Evolutionary conservation across 192 early-diverging fungal genomes (phyloP).

Genomic region (Glomus cerebriforme): DNA sequence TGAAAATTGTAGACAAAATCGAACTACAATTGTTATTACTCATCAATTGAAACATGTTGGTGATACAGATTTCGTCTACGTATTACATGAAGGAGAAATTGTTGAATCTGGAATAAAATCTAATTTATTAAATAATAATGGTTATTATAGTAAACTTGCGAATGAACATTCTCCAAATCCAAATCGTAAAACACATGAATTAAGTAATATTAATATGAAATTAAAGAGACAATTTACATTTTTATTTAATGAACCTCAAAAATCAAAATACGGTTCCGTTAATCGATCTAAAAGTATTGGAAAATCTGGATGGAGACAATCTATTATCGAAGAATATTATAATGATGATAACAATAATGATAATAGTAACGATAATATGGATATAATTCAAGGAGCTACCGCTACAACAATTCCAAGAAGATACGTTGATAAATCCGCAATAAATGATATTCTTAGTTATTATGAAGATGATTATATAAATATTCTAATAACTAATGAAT

Average conservation of each 20-base stretch:
- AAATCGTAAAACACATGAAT: constrained; percentile 13
- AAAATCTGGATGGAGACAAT: background rate
- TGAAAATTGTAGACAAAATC: constrained; percentile 31
- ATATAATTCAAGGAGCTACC: constrained; percentile 3
- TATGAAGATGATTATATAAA: constrained; percentile 14
- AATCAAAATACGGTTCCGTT: background rate
- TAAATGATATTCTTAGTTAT: constrained; percentile 25
- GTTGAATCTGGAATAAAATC: constrained; percentile 34
- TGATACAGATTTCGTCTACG: constrained; percentile 47
- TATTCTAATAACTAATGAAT: background rate
- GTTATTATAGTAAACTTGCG: constrained; percentile 12
- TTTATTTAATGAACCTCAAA: background rate
- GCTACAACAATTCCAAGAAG: background rate
- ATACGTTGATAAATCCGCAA: constrained; percentile 7
- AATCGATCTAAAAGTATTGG: background rate
- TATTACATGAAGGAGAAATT: constrained; percentile 50
- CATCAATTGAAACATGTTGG: constrained; percentile 59
- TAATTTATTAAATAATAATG: constrained; percentile 28
- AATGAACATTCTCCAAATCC: background rate
- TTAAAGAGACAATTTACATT: background rate
- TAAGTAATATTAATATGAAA: background rate
- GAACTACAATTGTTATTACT: constrained; percentile 62
- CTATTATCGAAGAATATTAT: constrained; percentile 2
- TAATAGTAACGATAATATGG: background rate
- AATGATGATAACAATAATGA: background rate